Percentiles rank a stretch among this genome's conserved stretches.
Conservation (phyloP, 306 rosid species). For the Dalbergia cultrata region DNA sequence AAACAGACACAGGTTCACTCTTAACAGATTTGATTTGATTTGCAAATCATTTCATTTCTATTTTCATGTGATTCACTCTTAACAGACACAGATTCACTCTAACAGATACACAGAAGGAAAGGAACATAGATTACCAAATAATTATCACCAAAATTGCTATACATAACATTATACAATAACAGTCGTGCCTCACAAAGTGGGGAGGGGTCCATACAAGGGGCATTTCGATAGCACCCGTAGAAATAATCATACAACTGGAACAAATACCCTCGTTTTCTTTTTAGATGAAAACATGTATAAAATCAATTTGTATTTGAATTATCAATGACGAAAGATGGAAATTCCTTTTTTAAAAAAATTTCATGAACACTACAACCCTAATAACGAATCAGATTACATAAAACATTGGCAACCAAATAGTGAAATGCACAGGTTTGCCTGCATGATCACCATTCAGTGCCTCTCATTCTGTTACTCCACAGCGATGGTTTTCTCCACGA, state of each 20-base stretch:
- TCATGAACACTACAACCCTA: conserved; percentile 17
- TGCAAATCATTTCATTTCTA: too few species aligned
- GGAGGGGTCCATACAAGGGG: background rate
- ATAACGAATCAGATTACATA: conserved; percentile 21
- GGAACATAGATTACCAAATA: background rate
- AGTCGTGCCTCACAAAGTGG: background rate
- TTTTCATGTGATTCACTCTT: too few species aligned
- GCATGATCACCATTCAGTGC: conserved; percentile 35
- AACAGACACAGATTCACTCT: too few species aligned
- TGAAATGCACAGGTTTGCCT: conserved; percentile 32
- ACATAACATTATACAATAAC: conserved; percentile 33
- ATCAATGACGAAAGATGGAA: conserved; percentile 1
- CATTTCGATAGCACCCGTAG: background rate
- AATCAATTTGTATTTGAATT: conserved; percentile 24
- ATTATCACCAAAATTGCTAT: conserved; percentile 40
- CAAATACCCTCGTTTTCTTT: conserved; percentile 19
- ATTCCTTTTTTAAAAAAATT: background rate
- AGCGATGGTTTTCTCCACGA: conserved; percentile 30
- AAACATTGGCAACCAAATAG: conserved; percentile 20
- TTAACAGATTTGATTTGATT: too few species aligned
- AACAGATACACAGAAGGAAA: background rate
- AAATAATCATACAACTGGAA: conserved; percentile 22
- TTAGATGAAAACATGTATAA: conserved; percentile 26
- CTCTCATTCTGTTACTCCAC: conserved; percentile 30
- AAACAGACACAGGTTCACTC: too few species aligned